phyloP scores from a whole-genome alignment of 2,329 filamentous ascomycete species.

The Aspergillus flavus region DNA sequence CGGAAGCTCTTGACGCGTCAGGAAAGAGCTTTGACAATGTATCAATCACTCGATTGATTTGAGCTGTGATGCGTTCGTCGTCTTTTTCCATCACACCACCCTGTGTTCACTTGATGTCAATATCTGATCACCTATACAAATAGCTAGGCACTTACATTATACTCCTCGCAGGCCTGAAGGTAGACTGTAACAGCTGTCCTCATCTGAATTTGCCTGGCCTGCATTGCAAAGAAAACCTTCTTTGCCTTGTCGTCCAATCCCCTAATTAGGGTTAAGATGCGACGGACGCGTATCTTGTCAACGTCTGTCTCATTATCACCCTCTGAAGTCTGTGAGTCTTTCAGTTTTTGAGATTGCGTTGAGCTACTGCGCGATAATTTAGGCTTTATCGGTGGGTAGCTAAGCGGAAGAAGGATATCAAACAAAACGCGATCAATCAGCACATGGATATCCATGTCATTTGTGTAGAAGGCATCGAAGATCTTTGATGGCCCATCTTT shows the following conservation, averaged over 20 bases:
- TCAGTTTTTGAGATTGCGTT: slow-evolving; percentile 60
- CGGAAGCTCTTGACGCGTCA: slow-evolving; percentile 69
- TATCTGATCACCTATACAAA: neutral
- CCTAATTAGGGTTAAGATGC: slow-evolving; percentile 79
- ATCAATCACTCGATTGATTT: slow-evolving; percentile 71
- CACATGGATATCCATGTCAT: slow-evolving; percentile 82
- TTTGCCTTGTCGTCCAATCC: slow-evolving; percentile 77
- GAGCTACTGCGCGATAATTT: slow-evolving; percentile 50
- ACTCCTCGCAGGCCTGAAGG: slow-evolving; percentile 81
- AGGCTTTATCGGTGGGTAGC: slow-evolving; percentile 72
- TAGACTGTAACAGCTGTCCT: slow-evolving; percentile 75
- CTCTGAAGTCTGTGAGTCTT: slow-evolving; percentile 38
- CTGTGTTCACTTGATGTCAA: slow-evolving; percentile 23
- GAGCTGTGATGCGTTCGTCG: slow-evolving; percentile 66
- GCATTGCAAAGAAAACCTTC: slow-evolving; percentile 85
- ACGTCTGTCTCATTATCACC: slow-evolving; percentile 44
- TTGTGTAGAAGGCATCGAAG: slow-evolving; percentile 85
- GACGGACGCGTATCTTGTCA: slow-evolving; percentile 74
- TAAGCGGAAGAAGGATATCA: slow-evolving; percentile 86
- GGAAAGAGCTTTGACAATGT: slow-evolving; percentile 75
- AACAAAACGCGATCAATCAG: slow-evolving; percentile 82
- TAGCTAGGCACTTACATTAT: slow-evolving; percentile 59
- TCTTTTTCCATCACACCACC: slow-evolving; percentile 75
- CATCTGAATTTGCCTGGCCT: slow-evolving; percentile 74
- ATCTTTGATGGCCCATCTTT: slow-evolving; percentile 82